Base-by-base conservation (phyloP, 805 yeast genomes). In the Scheffersomyces amazonensis region DNA sequence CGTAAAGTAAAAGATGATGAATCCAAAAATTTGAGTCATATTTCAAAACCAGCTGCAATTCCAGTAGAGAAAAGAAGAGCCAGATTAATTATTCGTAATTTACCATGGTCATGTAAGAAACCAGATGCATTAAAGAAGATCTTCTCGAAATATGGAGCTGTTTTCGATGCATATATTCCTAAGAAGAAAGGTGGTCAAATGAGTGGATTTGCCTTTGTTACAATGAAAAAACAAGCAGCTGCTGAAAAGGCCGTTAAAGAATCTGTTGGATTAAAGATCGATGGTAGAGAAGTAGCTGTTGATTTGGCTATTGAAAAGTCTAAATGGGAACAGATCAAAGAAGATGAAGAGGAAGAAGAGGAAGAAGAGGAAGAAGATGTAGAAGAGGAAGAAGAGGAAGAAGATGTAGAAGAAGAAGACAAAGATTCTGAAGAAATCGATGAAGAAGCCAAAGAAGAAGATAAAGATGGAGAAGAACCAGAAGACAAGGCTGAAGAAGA, bases 201-300 rank as follows among this genome's bases (percentile, higher is more conserved):
- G 93, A 69, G 83, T 43, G 99, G 99, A 9, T 93, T 91, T 74
- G 99, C 89, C 0, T 93, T 93, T 60, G 89, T 93, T 8, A 84
- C 93, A 1, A 85, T 93, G 96, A 80, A 80, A 54, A 87, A 83
- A 53, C 72, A 80, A 44, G 64, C 77, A 20, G 79, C 83, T 45
- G 98, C 99, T 35, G 82, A 78, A 49, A 72, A 68, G 40, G 98
- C 96, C 1, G 80, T 90, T 24, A 86, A 86, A 50, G 88, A 75
- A 23, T 70, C 81, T 16, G 75, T 71, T 36, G 96, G 85, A 6
- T 64, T 90, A 56, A 80, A 87, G 60, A 86, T 93, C 37, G 88
- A 81, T 51, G 97, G 89, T 2, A 80, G 99, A 62, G 83, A 79
- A 46, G 97, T 93, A 34, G 93, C 95, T 16, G 97, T 93, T 16